Evolutionary conservation across 176 grass and related monocot species (phyloP), one percentile per base, ranked within the genome.

Genomic region (Oryza officinalis): DNA sequence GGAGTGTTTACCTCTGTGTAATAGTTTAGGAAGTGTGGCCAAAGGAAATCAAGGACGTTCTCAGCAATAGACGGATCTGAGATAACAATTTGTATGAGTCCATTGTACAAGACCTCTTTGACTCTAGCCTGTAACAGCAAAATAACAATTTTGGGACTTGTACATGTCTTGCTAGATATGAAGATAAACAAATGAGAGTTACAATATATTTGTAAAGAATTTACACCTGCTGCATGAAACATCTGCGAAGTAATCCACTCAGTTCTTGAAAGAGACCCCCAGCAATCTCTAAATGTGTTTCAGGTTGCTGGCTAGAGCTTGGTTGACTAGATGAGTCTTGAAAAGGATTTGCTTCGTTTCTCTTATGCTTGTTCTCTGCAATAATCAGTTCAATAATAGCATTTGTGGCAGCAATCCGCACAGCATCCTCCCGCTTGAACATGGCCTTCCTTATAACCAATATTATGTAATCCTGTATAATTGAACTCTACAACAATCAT

Each of bases 381-480:
- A 88, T 72, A 85, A 97, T 97, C 73, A 94, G 65, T 67, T 97
- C 86, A 63, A 91, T 67, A 50, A 97, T 87, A 87, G 92, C 86
- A 87, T 87, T 90, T 85, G 77, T 87, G 80, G 95, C 90, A 61
- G 95, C 86, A 52, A 94, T 77, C 12, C 90, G 90, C 33, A 94
- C 84, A 69, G 46, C 76, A 61, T 92, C 90, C 78, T 92, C 92
- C 84, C 88, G 85, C 73, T 92, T 94, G 78, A 97, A 97, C 92
- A 97, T 97, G 35, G 95, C 95, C 81, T 94, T 97, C 72, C 95
- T 90, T 80, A 86, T 86, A 71, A 97, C 95, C 71, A 97, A 80
- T 77, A 97, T 91, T 80, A 94, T 86, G 70, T 97, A 97, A 91
- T 97, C 88, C 92, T 97, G 86, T 47, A 89, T 72, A 92, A 67